Conservation (phyloP, 495 filamentous ascomycete species). For the Talaromyces proteolyticus region DNA sequence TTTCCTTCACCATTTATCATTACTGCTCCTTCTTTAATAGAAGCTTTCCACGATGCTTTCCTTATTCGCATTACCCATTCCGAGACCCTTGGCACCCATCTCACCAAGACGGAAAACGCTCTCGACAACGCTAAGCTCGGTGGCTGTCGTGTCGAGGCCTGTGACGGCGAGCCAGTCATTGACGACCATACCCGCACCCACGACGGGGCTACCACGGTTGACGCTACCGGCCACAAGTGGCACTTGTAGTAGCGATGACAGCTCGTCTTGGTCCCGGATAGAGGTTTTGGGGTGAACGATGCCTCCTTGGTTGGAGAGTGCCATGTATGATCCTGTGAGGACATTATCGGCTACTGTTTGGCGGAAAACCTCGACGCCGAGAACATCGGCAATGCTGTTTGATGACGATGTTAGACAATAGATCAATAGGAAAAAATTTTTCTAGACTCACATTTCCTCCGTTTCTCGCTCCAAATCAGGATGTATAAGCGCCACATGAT, state of each 20-base stretch:
- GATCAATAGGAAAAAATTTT: too few species aligned
- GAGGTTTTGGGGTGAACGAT: conserved; percentile 95
- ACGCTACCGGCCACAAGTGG: conserved; percentile 91
- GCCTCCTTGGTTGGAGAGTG: conserved; percentile 91
- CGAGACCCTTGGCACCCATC: conserved; percentile 43
- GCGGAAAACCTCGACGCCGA: conserved; percentile 96
- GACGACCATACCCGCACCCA: conserved; percentile 97
- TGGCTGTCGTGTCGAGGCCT: conserved; percentile 91
- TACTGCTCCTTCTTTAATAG: too few species aligned
- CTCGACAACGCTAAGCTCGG: conserved; percentile 93
- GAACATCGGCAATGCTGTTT: conserved; percentile 75
- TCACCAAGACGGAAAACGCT: conserved; percentile 91
- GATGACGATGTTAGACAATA: too few species aligned
- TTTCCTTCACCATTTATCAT: too few species aligned
- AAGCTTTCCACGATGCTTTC: conserved; percentile 98
- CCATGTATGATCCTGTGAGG: conserved; percentile 92
- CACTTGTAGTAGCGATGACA: conserved; percentile 88
- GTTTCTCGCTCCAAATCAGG: conserved; percentile 97
- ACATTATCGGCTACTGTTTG: conserved; percentile 98
- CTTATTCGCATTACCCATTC: conserved; percentile 75
- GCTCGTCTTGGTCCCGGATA: conserved; percentile 96
- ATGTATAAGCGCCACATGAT: conserved; percentile 93
- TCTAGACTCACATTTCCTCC: conserved; percentile 71
- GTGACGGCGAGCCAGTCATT: conserved; percentile 99
- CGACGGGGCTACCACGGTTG: conserved; percentile 88